phyloP scores from a whole-genome alignment of 306 rosid species.

The Malus domestica region DNA sequence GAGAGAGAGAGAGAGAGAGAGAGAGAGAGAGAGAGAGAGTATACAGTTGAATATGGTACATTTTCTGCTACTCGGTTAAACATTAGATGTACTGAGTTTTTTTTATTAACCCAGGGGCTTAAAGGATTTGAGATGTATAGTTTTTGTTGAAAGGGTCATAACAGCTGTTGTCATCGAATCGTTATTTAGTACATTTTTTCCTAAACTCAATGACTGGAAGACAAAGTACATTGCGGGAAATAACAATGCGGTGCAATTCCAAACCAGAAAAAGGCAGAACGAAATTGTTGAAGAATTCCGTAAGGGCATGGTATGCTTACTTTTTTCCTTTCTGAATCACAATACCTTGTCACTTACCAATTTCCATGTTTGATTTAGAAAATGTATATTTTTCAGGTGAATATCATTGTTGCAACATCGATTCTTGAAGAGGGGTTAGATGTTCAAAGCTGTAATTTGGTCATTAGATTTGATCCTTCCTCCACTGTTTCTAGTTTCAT shows the following conservation, averaged over 20 bases:
- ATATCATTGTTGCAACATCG: conserved; percentile 87
- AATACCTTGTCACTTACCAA: background rate
- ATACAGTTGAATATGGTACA: background rate
- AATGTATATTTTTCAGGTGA: conserved; percentile 42
- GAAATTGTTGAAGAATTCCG: conserved; percentile 79
- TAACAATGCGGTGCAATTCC: conserved; percentile 34
- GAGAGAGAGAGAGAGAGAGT: no score
- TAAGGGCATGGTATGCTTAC: conserved; percentile 52
- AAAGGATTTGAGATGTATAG: conserved; percentile 67
- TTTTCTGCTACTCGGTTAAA: background rate
- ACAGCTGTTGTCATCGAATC: conserved; percentile 55
- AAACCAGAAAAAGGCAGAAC: conserved; percentile 58
- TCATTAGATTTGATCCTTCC: conserved; percentile 79
- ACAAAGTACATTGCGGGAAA: conserved; percentile 67
- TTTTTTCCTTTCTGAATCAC: background rate
- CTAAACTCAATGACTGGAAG: conserved; percentile 61
- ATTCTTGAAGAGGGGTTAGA: conserved; percentile 96
- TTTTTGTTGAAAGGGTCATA: conserved; percentile 76
- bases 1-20: no score
- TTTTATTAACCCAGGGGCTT: conserved; percentile 32
- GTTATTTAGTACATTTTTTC: conserved; percentile 53
- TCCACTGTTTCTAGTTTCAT: conserved; percentile 80
- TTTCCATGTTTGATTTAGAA: conserved; percentile 8
- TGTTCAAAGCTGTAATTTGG: conserved; percentile 83
- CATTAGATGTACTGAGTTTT: conserved; percentile 5